Percentiles rank a stretch among this genome's conserved stretches.
These are phyloP conservation scores for Cladosporium sp. DNA, from an alignment of 2,329 filamentous ascomycete genomes.

Conservation along the genomic window DNA sequence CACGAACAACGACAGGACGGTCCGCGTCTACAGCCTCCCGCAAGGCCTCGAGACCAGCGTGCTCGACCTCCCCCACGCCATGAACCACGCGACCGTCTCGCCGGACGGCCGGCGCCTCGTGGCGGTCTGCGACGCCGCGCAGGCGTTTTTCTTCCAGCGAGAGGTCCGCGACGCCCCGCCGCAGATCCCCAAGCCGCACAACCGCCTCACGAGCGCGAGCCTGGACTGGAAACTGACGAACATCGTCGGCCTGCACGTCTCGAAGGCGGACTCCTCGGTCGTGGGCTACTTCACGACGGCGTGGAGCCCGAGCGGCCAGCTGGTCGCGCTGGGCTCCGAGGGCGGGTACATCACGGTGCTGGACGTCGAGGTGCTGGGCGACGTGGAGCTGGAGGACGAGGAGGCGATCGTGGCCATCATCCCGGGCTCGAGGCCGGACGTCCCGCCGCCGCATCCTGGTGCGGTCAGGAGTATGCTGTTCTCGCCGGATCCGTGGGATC, in stretches of 20 bases:
- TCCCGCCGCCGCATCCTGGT: slow-evolving; percentile 52
- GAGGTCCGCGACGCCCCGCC: slow-evolving; percentile 26
- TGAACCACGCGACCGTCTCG: slow-evolving; percentile 92
- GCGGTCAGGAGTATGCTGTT: slow-evolving; percentile 90
- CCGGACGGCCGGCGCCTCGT: slow-evolving; percentile 76
- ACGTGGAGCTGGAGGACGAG: slow-evolving; percentile 36
- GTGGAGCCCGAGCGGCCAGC: slow-evolving; percentile 65
- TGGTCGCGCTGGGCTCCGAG: slow-evolving; percentile 72
- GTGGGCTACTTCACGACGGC: slow-evolving; percentile 68
- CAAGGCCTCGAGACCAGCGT: slow-evolving; percentile 62
- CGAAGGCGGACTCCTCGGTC: slow-evolving; percentile 23
- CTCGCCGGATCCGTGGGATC: slow-evolving; percentile 79
- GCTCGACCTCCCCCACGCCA: slow-evolving; percentile 71
- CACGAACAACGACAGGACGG: slow-evolving; percentile 86
- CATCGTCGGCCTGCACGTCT: slow-evolving; percentile 37
- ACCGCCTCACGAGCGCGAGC: slow-evolving; percentile 28
- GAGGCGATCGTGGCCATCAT: slow-evolving; percentile 70
- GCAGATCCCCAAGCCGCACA: slow-evolving; percentile 34
- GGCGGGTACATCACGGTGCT: slow-evolving; percentile 74
- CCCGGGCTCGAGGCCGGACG: slow-evolving; percentile 63
- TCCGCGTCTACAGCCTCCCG: slow-evolving; percentile 73
- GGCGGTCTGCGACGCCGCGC: slow-evolving; percentile 81
- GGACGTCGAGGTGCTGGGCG: slow-evolving; percentile 45
- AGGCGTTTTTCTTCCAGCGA: slow-evolving; percentile 73
- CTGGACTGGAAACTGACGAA: slow-evolving; percentile 37